Evolutionary conservation across 1,284 basidiomycete species (phyloP).

Genomic region (Ustilago trichophora): DNA sequence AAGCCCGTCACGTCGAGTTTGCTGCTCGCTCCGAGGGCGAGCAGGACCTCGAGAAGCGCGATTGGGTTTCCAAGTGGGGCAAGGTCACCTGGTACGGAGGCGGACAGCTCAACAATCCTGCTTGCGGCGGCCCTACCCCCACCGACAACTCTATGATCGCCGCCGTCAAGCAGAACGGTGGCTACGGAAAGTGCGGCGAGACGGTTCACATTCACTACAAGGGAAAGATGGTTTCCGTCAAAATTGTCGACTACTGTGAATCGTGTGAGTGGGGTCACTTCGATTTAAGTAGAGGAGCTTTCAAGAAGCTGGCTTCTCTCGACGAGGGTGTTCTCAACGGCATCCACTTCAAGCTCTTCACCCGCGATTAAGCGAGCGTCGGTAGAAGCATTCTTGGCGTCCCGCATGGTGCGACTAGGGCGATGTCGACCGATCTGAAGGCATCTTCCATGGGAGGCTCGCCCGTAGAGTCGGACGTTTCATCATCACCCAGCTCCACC

Average conservation of each 20-base stretch:
- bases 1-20: conserved; percentile 47
- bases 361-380: conserved; percentile 18
- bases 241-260: conserved; percentile 57
- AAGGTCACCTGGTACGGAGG: conserved; percentile 61
- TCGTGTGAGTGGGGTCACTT: conserved; percentile 53
- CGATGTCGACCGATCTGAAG: no score
- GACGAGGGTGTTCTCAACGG: conserved; percentile 49
- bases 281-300: conserved; percentile 53
- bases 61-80: conserved; percentile 42
- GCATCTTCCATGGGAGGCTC: no score
- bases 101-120: conserved; percentile 54
- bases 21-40: conserved; percentile 8
- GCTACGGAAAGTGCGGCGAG: conserved; percentile 59
- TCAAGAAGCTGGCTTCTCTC: conserved; percentile 53
- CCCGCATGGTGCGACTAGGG: no score
- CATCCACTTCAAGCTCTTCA: conserved; percentile 52
- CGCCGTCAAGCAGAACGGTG: conserved; percentile 53
- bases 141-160: conserved; percentile 50
- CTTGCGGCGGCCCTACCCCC: conserved; percentile 60
- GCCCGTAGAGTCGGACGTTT: no score
- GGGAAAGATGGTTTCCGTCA: conserved; percentile 56
- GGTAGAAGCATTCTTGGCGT: no score
- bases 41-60: conserved; percentile 37
- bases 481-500: no score
- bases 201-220: conserved; percentile 53